Evolutionary conservation across 305 asterid species (phyloP), one percentile per base, ranked within the genome.

Genomic region (Solanum chacoense): DNA sequence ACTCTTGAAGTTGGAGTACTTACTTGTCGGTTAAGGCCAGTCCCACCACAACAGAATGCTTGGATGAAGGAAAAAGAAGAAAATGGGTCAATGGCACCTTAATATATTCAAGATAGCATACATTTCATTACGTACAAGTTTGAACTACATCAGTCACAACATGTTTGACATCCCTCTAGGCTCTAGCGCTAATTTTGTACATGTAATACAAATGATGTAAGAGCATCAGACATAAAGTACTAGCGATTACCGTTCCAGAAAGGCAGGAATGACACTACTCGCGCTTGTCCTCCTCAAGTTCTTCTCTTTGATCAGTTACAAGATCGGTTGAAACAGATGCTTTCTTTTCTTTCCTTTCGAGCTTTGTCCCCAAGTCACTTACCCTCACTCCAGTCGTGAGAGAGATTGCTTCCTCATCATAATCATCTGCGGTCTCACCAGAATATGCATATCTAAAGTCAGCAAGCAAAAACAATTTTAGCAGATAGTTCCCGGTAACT

Each of bases 271-370:
- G 20, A 85, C 69, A 29, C 89, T 91, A 91, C 69, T 89, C 91
- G 26, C 73, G 86, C 89, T 91, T 91, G 89, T 90, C 93, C 92
- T 89, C 93, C 90, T 90, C 89, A 8, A 76, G 24, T 18, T 91
- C 92, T 87, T 90, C 92, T 84, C 86, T 83, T 73, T 29, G 45
- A 26, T 67, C 91, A n/a, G 73, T 37, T 42, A 31, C 42, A 84
- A 86, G 85, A 40, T 89, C 93, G 2, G 80, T 84, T 31, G 88
- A 73, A 32, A 89, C 83, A 81, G 89, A 87, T 1, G 89, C 93
- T 81, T 76, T 90, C 88, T 81, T 91, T 65, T 90, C 93, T 87
- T 91, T 91, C 84, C 92, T 89, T 76, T 91, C 93, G 72, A 89
- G 88, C 78, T 85, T 90, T 67, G 88, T 76, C 85, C 89, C 93